Percentiles rank a stretch among this genome's conserved stretches.
phyloP scores from a whole-genome alignment of 805 yeast species.

The Starmerella powellii region DNA sequence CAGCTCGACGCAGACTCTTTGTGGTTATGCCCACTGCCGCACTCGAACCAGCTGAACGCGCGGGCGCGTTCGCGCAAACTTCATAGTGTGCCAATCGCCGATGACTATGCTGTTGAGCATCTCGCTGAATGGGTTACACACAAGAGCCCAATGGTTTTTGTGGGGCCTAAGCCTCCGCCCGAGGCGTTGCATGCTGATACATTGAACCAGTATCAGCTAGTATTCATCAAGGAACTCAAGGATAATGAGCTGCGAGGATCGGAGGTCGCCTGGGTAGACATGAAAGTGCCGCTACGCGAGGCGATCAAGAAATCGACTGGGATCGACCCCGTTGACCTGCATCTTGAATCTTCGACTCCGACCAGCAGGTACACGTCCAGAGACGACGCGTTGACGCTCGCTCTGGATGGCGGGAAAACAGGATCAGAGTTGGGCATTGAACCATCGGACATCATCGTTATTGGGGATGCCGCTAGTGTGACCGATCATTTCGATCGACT shows the following conservation, averaged over 20 bases:
- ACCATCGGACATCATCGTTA: conserved; percentile 7
- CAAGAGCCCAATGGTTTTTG: conserved; percentile 16
- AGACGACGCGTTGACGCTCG: background rate
- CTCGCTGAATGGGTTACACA: conserved; percentile 12
- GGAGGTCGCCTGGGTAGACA: conserved; percentile 3
- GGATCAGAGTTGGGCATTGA: background rate
- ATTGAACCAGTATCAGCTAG: conserved; percentile 2
- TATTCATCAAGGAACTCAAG: conserved; percentile 16
- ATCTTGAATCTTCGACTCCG: conserved; percentile 1
- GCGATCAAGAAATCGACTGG: background rate
- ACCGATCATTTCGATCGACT: conserved; percentile 28
- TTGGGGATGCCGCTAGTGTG: conserved; percentile 6
- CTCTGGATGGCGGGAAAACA: background rate
- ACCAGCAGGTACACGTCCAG: background rate
- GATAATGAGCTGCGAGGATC: conserved; percentile 27
- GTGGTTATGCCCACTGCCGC: conserved; percentile 14
- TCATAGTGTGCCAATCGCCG: conserved; percentile 6
- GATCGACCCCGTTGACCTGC: background rate
- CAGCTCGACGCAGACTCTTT: conserved; percentile 13
- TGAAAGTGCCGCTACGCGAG: background rate
- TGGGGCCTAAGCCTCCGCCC: conserved; percentile 10
- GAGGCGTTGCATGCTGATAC: conserved; percentile 3
- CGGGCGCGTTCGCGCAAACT: conserved; percentile 11
- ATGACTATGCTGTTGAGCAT: conserved; percentile 8
- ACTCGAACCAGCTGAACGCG: conserved; percentile 4